Evolutionary conservation across 1,284 basidiomycete species (phyloP).

Genomic region (Hymenochaete sp.): DNA sequence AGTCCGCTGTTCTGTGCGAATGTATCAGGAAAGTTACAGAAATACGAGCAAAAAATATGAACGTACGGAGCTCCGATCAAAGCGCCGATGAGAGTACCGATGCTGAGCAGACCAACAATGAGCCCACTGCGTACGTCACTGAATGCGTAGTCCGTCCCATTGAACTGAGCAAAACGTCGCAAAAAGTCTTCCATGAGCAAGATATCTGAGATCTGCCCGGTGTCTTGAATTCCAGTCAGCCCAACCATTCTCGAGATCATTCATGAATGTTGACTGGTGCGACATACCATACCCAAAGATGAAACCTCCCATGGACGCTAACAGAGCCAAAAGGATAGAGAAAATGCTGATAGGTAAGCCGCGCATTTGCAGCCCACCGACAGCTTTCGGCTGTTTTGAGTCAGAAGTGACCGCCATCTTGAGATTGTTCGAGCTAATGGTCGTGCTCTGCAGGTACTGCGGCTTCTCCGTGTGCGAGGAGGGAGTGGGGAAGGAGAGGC

Average conservation of each 20-base stretch:
- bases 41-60: neutral
- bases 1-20: constrained; percentile 42
- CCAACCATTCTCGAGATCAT: too few species aligned
- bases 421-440: too few species aligned
- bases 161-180: constrained; percentile 51
- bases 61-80: constrained; percentile 52
- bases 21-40: neutral
- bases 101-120: constrained; percentile 61
- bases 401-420: too few species aligned
- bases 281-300: constrained; percentile 57
- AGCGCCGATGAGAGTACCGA: constrained; percentile 56
- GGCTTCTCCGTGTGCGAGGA: too few species aligned
- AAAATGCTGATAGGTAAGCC: constrained; percentile 46
- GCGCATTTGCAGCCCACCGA: neutral
- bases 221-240: too few species aligned
- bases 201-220: too few species aligned
- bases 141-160: constrained; percentile 42
- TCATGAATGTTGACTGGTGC: constrained; percentile 7
- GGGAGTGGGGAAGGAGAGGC: too few species aligned
- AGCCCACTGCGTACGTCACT: constrained; percentile 47
- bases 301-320: constrained; percentile 75
- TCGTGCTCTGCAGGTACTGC: too few species aligned
- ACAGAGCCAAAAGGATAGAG: constrained; percentile 56
- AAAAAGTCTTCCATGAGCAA: constrained; percentile 69
- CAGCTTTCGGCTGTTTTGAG: too few species aligned